Evolutionary conservation across 2,329 filamentous ascomycete genomes (phyloP).

Genomic region (Penicillium hordei): DNA sequence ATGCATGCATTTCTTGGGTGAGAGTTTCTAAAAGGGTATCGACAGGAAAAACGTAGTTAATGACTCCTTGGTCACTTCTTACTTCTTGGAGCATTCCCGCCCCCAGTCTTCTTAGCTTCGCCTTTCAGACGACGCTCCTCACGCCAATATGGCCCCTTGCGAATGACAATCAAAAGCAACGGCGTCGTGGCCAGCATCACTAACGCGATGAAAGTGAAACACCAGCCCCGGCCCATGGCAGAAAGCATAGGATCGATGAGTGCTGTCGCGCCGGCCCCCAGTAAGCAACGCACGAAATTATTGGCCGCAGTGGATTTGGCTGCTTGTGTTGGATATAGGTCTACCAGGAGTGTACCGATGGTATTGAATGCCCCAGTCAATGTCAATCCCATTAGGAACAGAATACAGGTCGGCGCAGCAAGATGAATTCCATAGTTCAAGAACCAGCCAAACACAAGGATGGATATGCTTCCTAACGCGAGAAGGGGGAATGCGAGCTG

Average conservation of each 20-base stretch:
- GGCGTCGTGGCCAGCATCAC: constrained; percentile 42
- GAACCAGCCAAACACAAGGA: constrained; percentile 47
- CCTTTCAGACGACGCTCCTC: constrained; percentile 39
- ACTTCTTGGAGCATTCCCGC: background rate
- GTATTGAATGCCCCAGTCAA: constrained; percentile 46
- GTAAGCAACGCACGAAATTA: constrained; percentile 45
- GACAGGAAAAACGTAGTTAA: background rate
- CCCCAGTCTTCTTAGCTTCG: constrained; percentile 20
- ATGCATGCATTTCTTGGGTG: background rate
- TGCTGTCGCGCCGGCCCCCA: constrained; percentile 47
- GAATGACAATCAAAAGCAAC: constrained; percentile 43
- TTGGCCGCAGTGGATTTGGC: constrained; percentile 47
- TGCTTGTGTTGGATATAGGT: constrained; percentile 44
- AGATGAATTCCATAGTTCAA: constrained; percentile 36
- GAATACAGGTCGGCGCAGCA: constrained; percentile 39
- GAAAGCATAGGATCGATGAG: constrained; percentile 45
- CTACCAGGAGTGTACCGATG: constrained; percentile 49
- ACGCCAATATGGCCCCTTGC: constrained; percentile 46
- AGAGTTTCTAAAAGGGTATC: background rate
- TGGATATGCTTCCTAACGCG: constrained; percentile 27
- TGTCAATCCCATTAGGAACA: constrained; percentile 42
- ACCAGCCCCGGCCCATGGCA: constrained; percentile 34
- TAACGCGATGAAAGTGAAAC: constrained; percentile 44
- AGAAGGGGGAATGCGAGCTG: constrained; percentile 43
- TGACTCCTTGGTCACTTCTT: constrained; percentile 1